Evolutionary conservation across 2,329 filamentous ascomycete species (phyloP).

Genomic region (Penicillium sp.): DNA sequence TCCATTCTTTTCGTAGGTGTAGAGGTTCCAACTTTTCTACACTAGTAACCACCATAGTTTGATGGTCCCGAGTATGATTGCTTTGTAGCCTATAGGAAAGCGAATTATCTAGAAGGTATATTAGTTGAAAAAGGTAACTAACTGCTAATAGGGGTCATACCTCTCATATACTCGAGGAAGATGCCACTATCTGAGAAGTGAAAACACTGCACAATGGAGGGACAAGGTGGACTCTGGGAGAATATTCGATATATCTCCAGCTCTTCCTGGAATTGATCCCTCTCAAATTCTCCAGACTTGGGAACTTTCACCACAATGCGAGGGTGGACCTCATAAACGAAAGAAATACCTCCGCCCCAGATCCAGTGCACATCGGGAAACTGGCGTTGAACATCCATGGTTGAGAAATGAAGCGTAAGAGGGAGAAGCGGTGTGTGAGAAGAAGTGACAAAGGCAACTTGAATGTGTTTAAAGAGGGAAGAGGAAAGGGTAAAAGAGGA

Average conservation of each 20-base stretch:
- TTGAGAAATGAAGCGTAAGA: neutral
- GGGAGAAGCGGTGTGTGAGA: neutral
- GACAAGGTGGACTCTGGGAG: constrained; percentile 19
- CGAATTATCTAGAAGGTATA: constrained; percentile 12
- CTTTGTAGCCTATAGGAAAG: constrained; percentile 18
- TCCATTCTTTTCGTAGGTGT: constrained; percentile 27
- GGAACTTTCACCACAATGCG: constrained; percentile 28
- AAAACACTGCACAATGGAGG: constrained; percentile 26
- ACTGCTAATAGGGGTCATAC: constrained; percentile 9
- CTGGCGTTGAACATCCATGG: constrained; percentile 2
- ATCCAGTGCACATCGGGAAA: constrained; percentile 21
- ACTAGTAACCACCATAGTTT: constrained; percentile 21
- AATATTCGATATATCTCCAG: constrained; percentile 24
- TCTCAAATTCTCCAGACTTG: constrained; percentile 23
- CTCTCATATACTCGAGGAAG: constrained; percentile 25
- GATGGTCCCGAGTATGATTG: constrained; percentile 20
- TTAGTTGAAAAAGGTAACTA: constrained; percentile 18
- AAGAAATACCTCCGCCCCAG: constrained; percentile 25
- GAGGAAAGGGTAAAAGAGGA: neutral
- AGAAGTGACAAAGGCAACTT: neutral
- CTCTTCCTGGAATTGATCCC: constrained; percentile 25
- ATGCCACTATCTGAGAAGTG: constrained; percentile 18
- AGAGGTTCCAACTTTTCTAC: constrained; percentile 28
- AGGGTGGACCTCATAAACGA: constrained; percentile 29
- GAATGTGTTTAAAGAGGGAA: neutral